Base-by-base conservation (phyloP, 371 early-diverging fungal genomes). In the Nosema muscidifuracis region DNA sequence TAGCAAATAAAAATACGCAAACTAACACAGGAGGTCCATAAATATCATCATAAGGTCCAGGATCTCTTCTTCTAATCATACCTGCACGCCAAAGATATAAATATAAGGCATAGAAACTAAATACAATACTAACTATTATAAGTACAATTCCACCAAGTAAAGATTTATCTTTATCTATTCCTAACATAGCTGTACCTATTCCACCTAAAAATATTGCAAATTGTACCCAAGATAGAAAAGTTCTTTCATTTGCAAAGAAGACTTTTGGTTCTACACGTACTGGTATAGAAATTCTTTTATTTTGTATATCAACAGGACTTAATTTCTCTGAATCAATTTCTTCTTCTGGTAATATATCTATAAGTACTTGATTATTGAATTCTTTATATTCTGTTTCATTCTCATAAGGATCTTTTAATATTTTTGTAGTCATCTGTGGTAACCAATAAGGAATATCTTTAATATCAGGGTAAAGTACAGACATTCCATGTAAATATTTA, bases 181-280 rank as follows among this genome's bases (percentile, higher is more conserved):
- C 87, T 78, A 75, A 79, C 79, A 71, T 71, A 12, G 81, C 82
- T 16, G 78, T 80, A 22, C 80, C 79, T 24, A 80, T 75, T 7
- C 81, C 80, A 26, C 87, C 85, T 58, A 87, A 73, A 84, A 87
- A 87, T n/a, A 81, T 84, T 1, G 81, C 72, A 74, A 84, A 84
- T 55, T 89, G 89, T 43, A 91, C 85, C 93, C 93, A 92, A 31
- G 92, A 88, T 57, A 97, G 85, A 80, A 96, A 97, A 0, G 98
- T 97, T 62, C 98, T 87, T 83, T 97, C 98, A 78, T 97, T 97
- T 65, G 98, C 98, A 86, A 97, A 96, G 83, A 89, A 96, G 15
- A 94, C 95, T 84, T 97, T 97, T 55, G 98, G 98, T 75, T 97
- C 98, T 1, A 96, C 89, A 18, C 95, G 88, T 40, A 83, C 81